phyloP scores from a whole-genome alignment of 73 alveolate genomes.

The Paramecium sexaurelia region DNA sequence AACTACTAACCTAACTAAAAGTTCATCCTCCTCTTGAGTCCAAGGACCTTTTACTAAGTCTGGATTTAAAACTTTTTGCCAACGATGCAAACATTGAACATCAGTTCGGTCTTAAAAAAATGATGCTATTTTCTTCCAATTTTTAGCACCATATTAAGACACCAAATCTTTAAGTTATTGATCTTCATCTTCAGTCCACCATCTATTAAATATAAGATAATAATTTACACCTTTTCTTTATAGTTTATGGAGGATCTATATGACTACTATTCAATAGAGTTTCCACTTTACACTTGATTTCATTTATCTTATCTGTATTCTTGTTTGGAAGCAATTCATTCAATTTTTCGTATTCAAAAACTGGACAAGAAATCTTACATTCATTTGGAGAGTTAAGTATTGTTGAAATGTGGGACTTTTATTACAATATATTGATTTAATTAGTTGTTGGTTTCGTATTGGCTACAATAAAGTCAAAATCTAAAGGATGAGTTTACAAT shows the following conservation, averaged over 20 bases:
- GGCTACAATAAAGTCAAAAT: neutral
- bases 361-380: neutral
- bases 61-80: slow-evolving; percentile 89
- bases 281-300: neutral
- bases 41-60: slow-evolving; percentile 93
- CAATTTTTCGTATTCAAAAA: neutral
- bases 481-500: neutral
- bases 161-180: slow-evolving; percentile 69
- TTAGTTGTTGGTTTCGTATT: neutral
- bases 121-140: slow-evolving; percentile 86
- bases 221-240: neutral
- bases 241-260: slow-evolving; percentile 27
- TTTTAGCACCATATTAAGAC: slow-evolving; percentile 74
- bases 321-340: neutral
- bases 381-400: neutral
- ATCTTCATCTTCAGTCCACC: slow-evolving; percentile 85
- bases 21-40: slow-evolving; percentile 93
- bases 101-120: slow-evolving; percentile 80
- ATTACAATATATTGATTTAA: neutral
- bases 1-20: slow-evolving; percentile 84
- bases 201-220: neutral
- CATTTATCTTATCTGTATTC: neutral
- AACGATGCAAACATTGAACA: slow-evolving; percentile 84
- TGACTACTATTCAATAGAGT: neutral
- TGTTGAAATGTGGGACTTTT: neutral